phyloP scores from a whole-genome alignment of 2,329 filamentous ascomycete species.

The Exophiala mesophila region DNA sequence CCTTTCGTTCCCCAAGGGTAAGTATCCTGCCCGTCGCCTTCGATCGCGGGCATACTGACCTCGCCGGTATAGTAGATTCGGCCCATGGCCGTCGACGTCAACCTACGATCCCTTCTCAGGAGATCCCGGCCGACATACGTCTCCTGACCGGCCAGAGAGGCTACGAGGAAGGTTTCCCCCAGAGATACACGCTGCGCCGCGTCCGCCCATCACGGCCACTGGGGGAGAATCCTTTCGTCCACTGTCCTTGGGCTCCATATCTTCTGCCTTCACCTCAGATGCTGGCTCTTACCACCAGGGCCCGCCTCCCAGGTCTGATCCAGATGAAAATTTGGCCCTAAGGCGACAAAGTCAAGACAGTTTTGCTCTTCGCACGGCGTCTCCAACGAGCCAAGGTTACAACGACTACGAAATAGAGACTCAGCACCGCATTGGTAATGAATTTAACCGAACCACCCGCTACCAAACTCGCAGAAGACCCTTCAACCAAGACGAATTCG shows the following conservation, averaged over 20 bases:
- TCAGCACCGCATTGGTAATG: constrained; percentile 19
- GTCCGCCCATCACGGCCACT: constrained; percentile 12
- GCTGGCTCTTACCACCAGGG: constrained; percentile 14
- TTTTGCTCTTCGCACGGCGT: constrained; percentile 22
- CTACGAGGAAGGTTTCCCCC: constrained; percentile 18
- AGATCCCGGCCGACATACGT: constrained; percentile 17
- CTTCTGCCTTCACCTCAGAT: constrained; percentile 18
- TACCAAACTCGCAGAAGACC: constrained; percentile 37
- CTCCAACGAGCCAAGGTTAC: constrained; percentile 24
- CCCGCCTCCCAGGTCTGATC: constrained; percentile 16
- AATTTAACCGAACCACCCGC: constrained; percentile 20
- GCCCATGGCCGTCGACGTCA: constrained; percentile 16
- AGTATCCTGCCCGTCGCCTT: neutral
- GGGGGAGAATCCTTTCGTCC: constrained; percentile 20
- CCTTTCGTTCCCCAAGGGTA: constrained; percentile 15
- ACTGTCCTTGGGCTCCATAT: constrained; percentile 16
- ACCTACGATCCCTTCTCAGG: constrained; percentile 20
- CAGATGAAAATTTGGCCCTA: constrained; percentile 16
- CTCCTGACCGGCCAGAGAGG: constrained; percentile 18
- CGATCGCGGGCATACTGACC: neutral
- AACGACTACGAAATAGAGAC: constrained; percentile 25
- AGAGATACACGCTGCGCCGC: constrained; percentile 18
- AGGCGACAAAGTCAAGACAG: constrained; percentile 27
- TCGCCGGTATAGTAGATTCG: constrained; percentile 9
- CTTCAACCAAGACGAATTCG: constrained; percentile 82